Conservation (phyloP, 2,329 filamentous ascomycete species). For the Aureobasidium melanogenum region DNA sequence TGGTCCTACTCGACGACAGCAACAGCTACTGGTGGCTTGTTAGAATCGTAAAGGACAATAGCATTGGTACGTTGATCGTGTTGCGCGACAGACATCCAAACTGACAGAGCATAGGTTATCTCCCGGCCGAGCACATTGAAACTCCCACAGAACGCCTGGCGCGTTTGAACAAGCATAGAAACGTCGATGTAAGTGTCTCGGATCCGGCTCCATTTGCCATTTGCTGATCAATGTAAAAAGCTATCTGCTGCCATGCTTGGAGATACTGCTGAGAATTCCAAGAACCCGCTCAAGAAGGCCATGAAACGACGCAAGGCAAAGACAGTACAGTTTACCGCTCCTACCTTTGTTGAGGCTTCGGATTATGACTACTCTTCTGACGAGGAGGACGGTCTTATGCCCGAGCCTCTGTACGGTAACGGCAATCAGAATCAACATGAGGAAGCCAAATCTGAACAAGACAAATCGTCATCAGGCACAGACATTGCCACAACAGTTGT, state of each 20-base stretch:
- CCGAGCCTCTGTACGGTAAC: slow-evolving; percentile 11
- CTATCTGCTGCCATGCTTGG: slow-evolving; percentile 63
- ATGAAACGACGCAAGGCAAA: slow-evolving; percentile 77
- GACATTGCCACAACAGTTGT: background rate
- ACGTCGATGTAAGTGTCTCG: slow-evolving; percentile 72
- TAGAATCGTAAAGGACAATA: slow-evolving; percentile 92
- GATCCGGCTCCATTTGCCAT: slow-evolving; percentile 15
- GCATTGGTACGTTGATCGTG: slow-evolving; percentile 55
- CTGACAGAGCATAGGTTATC: slow-evolving; percentile 57
- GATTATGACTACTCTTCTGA: slow-evolving; percentile 79
- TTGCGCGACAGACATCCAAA: background rate
- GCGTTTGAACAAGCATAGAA: slow-evolving; percentile 92
- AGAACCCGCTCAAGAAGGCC: slow-evolving; percentile 72
- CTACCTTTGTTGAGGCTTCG: slow-evolving; percentile 81
- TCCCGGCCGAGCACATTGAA: slow-evolving; percentile 96
- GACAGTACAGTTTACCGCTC: slow-evolving; percentile 75
- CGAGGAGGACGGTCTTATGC: slow-evolving; percentile 24
- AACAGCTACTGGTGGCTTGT: slow-evolving; percentile 99
- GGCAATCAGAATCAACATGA: background rate
- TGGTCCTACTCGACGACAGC: slow-evolving; percentile 95
- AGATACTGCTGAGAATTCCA: slow-evolving; percentile 68
- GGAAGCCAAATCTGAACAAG: background rate
- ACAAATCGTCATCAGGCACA: background rate
- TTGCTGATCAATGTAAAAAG: slow-evolving; percentile 31
- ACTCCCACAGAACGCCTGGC: slow-evolving; percentile 92